Evolutionary conservation across 441 rosid genomes (phyloP).

Genomic region (Viola pubescens): DNA sequence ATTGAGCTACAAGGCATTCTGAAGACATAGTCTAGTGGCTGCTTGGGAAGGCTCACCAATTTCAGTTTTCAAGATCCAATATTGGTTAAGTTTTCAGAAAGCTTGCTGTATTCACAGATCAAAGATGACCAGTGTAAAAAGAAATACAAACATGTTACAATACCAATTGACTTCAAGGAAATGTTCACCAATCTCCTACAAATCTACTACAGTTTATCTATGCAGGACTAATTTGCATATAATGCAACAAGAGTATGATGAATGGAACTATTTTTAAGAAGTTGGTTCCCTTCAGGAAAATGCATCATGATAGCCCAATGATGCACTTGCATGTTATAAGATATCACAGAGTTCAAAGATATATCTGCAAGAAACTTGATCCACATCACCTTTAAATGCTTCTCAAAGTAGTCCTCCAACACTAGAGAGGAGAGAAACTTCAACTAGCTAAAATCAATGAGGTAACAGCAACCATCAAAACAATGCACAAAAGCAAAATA

Average conservation of each 20-base stretch:
- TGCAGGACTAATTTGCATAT: no score
- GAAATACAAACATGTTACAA: no score
- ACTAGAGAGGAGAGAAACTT: no score
- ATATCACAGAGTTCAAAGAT: neutral
- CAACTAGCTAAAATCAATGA: no score
- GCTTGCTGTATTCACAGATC: neutral
- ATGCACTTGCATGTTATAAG: neutral
- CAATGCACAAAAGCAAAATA: no score
- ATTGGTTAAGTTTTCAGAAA: neutral
- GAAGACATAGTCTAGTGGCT: neutral
- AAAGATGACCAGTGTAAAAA: neutral
- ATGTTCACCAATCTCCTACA: constrained; percentile 2
- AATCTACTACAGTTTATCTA: neutral
- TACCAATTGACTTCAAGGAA: neutral
- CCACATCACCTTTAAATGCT: neutral
- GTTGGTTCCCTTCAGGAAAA: neutral
- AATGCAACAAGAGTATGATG: neutral
- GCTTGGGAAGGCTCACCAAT: neutral
- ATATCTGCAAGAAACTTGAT: neutral
- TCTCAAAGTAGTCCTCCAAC: neutral
- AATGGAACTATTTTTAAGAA: neutral
- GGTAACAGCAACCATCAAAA: no score
- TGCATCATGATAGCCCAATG: neutral
- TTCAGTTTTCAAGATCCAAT: neutral
- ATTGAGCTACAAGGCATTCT: neutral